These are phyloP conservation scores for Lantana camara DNA, from an alignment of 257 asterid species.

Conservation along the genomic window DNA sequence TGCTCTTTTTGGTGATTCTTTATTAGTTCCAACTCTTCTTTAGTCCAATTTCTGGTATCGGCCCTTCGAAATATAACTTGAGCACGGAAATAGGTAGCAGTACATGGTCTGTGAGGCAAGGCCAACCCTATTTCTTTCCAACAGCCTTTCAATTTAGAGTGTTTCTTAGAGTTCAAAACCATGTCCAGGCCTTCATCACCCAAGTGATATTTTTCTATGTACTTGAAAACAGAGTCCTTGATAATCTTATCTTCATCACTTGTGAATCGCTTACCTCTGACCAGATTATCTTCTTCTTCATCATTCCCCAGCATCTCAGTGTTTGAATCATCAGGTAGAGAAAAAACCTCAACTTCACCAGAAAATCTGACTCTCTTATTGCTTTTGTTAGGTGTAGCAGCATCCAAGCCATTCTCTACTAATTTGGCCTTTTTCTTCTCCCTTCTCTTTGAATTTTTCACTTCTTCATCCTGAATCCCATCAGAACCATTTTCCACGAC, in stretches of 20 bases:
- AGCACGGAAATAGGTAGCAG: conserved; percentile 41
- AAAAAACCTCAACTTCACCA: conserved; percentile 40
- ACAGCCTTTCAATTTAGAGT: conserved; percentile 43
- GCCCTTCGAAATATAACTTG: conserved; percentile 48
- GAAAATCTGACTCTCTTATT: conserved; percentile 54
- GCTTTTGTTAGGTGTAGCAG: conserved; percentile 35
- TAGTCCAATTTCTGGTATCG: conserved; percentile 44
- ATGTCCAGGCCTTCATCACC: conserved; percentile 53
- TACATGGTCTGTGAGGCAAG: conserved; percentile 48
- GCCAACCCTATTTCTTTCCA: conserved; percentile 49
- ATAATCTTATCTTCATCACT: conserved; percentile 47
- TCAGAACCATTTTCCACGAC: conserved; percentile 12
- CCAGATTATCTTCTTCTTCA: conserved; percentile 28
- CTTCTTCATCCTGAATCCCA: conserved; percentile 12
- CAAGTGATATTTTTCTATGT: conserved; percentile 37
- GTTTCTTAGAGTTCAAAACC: conserved; percentile 37
- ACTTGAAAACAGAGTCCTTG: conserved; percentile 42
- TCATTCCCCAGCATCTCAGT: not conserved
- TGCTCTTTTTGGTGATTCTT: conserved; percentile 33
- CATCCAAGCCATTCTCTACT: conserved; percentile 25
- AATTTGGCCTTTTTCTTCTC: conserved; percentile 28
- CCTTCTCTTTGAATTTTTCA: conserved; percentile 15
- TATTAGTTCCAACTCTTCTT: conserved; percentile 44
- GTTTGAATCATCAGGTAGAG: conserved; percentile 26
- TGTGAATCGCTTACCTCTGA: conserved; percentile 53